Evolutionary conservation across 2,329 filamentous ascomycete species (phyloP), one percentile per base, ranked within the genome.

Genomic region (Aspergillus sergii): DNA sequence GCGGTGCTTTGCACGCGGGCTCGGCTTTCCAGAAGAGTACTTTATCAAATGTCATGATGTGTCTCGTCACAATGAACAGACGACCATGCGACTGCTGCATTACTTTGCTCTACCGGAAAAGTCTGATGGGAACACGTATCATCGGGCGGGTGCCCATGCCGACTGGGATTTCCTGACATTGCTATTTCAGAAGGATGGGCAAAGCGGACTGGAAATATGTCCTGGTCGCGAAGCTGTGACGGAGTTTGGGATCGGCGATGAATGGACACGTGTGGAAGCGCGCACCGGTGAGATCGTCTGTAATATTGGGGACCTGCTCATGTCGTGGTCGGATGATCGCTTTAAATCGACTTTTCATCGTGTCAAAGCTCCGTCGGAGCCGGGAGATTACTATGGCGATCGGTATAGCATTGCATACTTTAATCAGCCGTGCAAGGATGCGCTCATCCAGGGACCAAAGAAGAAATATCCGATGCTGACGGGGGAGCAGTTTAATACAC

Each of bases 341-440:
- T 89, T 90, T 79, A 90, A 89, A 76, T 87, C 83, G 46, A 89
- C 87, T 0, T 86, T 88, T 59, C 88, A 90, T 74, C 82, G 87
- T 4, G 87, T 90, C 62, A 88, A 87, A 75, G 85, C 86, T 1
- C 87, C 87, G 0, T 80, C 76, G 32, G 85, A 88, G 67, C 78
- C 79, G 0, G 80, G 78, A 3, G 80, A 83, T 53, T 87, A 83
- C 71, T 89, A 83, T 68, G 86, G 86, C 6, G 82, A 85, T 67
- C 81, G 88, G 48, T 90, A 88, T 72, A 88, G 85, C 72, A 86
- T 90, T 71, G 88, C 88, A 9, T 90, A 85, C 69, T 89, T 89
- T 75, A 89, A 89, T 67, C 87, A 89, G 76, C 86, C 87, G 0
- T 84, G 83, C 72, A 83, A 81, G 60, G 84, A 88, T 72, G 82